phyloP scores from a whole-genome alignment of 106 monocot species.

The Dendrobium catenatum region DNA sequence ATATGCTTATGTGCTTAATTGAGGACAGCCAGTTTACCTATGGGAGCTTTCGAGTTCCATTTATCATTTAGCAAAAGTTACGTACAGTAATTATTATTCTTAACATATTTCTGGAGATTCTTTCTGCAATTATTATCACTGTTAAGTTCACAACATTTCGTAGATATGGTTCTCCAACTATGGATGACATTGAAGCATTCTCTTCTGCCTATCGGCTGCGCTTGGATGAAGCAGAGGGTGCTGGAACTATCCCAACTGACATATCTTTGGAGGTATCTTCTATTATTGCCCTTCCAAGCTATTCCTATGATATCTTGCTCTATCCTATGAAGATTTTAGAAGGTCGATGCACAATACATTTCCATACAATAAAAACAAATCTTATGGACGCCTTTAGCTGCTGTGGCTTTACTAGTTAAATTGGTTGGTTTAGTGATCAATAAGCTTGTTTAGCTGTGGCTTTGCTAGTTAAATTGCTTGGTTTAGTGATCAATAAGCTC shows the following conservation, averaged over 20 bases:
- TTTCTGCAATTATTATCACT: not conserved
- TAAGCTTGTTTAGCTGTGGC: not conserved
- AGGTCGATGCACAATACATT: not conserved
- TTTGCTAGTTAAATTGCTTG: not conserved
- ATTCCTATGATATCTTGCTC: not conserved
- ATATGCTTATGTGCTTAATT: not conserved
- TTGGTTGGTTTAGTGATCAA: not conserved
- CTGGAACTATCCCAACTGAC: slow-evolving; percentile 15
- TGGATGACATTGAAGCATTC: slow-evolving; percentile 24
- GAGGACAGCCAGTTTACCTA: not conserved
- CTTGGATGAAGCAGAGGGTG: slow-evolving; percentile 17
- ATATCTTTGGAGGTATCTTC: slow-evolving; percentile 16
- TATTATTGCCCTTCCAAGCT: not conserved
- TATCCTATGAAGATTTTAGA: not conserved
- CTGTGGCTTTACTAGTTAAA: not conserved
- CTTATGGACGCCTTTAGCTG: not conserved
- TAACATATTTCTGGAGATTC: not conserved
- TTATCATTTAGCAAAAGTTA: not conserved
- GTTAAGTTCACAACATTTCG: not conserved
- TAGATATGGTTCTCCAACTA: slow-evolving; percentile 28
- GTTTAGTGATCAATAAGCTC: not conserved
- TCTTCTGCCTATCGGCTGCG: slow-evolving; percentile 19
- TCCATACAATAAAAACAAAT: not conserved
- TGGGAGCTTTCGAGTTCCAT: not conserved
- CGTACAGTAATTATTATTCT: not conserved